phyloP scores from a whole-genome alignment of 2,329 filamentous ascomycete genomes.

The Zymoseptoria passerinii region DNA sequence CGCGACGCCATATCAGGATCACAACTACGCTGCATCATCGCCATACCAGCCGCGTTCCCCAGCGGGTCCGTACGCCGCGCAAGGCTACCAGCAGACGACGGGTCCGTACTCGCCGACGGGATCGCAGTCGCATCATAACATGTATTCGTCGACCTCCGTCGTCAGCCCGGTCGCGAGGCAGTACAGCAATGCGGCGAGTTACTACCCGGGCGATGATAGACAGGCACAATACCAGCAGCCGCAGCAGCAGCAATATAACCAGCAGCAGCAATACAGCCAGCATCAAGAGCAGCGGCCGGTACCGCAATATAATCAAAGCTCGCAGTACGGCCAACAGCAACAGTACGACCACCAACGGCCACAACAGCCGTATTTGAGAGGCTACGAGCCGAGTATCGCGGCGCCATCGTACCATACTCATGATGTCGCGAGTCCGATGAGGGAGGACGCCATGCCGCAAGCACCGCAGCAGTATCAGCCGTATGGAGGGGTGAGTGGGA shows the following conservation, averaged over 20 bases:
- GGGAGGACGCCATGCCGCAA: conserved; percentile 11
- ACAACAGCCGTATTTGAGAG: conserved; percentile 9
- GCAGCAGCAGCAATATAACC: background rate
- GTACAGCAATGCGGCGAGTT: conserved; percentile 1
- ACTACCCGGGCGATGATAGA: conserved; percentile 1
- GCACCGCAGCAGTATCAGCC: conserved; percentile 11
- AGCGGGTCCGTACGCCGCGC: conserved; percentile 9
- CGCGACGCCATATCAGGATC: conserved; percentile 22
- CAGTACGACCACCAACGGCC: background rate
- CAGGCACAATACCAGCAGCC: conserved; percentile 3
- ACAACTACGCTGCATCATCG: conserved; percentile 10
- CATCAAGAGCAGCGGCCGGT: conserved; percentile 1
- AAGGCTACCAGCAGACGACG: background rate
- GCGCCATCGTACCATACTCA: conserved; percentile 10
- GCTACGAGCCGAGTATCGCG: conserved; percentile 12
- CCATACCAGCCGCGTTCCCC: conserved; percentile 9
- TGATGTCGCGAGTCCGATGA: conserved; percentile 15
- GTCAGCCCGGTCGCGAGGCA: background rate
- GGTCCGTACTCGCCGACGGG: conserved; percentile 2
- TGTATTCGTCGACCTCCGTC: background rate
- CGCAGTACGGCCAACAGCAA: background rate
- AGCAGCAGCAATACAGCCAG: background rate
- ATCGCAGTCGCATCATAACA: background rate
- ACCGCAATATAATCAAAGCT: background rate
- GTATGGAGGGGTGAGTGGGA: conserved; percentile 19